Base-by-base conservation (phyloP, 345 rosid species). In the Camelina hispida region DNA sequence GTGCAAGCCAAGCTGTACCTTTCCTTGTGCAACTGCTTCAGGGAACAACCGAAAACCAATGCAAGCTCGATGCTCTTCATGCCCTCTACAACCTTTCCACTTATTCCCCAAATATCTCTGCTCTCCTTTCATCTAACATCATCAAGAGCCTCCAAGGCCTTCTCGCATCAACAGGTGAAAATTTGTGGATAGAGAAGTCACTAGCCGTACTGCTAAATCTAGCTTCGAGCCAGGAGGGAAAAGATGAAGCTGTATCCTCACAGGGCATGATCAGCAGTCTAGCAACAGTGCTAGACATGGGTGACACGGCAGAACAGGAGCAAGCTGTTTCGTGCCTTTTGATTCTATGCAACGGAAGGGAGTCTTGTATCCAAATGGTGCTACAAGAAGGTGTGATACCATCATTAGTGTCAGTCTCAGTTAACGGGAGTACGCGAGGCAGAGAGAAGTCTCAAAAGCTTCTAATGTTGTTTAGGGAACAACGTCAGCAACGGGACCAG, bases 341-440 rank as follows among this genome's bases (percentile, higher is more conserved):
- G 43, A 74, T 84, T 22, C 76, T 96, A 50, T 96, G 99, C 75
- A 84, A 73, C 1, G 91, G 94, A 52, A 86, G 83, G 40, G 97
- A 93, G 46, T 82, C 84, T 34, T 93, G 99, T 79, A 75, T 90
- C 60, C 91, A 89, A 50, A 77, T 93, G 88, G 97, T 90, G 37
- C 78, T 95, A 62, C 99, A 91, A 79, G 99, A 95, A 85, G 99
- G 99, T 14, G 99, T 90, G 54, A 95, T 91, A 65, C 99, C 99
- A 13, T 88, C 96, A 5, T 68, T 95, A 68, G 98, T 95, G 66
- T 93, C 99, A 6, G 83, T 95, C 42, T 91, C 97, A 0, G 96
- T 93, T n/a, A 93, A 93, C 15, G 99, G 99, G 5, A 91, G 91
- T 15, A n/a, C 83, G 0, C 75, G 97, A 73, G 98, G 95, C 46